Conservation (phyloP, 2,329 filamentous ascomycete species). For the Aspergillus sp. region DNA sequence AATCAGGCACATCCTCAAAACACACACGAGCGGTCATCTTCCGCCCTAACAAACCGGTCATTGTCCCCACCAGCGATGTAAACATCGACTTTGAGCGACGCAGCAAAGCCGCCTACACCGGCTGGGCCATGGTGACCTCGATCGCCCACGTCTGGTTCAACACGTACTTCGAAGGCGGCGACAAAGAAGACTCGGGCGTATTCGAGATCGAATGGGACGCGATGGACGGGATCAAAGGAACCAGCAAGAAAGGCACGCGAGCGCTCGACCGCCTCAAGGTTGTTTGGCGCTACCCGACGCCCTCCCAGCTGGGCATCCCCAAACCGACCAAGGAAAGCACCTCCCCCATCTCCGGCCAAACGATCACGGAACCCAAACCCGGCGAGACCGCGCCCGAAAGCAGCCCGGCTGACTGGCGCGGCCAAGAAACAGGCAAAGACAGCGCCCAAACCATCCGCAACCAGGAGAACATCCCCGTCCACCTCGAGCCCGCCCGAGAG, state of each 20-base stretch:
- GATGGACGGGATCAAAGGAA: slow-evolving; percentile 95
- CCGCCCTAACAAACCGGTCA: slow-evolving; percentile 66
- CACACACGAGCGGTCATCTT: slow-evolving; percentile 76
- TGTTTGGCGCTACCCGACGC: slow-evolving; percentile 66
- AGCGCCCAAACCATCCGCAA: slow-evolving; percentile 1
- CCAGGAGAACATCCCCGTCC: slow-evolving; percentile 15
- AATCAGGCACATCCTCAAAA: slow-evolving; percentile 42
- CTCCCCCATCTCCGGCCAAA: slow-evolving; percentile 28
- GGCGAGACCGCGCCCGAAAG: slow-evolving; percentile 71
- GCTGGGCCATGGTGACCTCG: slow-evolving; percentile 85
- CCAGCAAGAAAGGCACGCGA: slow-evolving; percentile 73
- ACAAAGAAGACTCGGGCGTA: slow-evolving; percentile 66
- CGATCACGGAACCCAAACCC: slow-evolving; percentile 64
- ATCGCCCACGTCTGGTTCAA: slow-evolving; percentile 98
- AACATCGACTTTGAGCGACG: slow-evolving; percentile 88
- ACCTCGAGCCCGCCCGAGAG: slow-evolving; percentile 1
- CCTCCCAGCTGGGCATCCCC: slow-evolving; percentile 13
- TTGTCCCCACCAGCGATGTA: slow-evolving; percentile 77
- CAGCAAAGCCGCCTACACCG: slow-evolving; percentile 73
- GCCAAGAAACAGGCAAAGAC: slow-evolving; percentile 46
- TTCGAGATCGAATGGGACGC: slow-evolving; percentile 72
- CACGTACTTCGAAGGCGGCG: slow-evolving; percentile 82
- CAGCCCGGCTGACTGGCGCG: slow-evolving; percentile 72
- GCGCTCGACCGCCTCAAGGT: slow-evolving; percentile 81
- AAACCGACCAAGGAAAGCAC: slow-evolving; percentile 24